Base-by-base conservation (phyloP, 2,329 filamentous ascomycete genomes). In the Penicillium hordei region DNA sequence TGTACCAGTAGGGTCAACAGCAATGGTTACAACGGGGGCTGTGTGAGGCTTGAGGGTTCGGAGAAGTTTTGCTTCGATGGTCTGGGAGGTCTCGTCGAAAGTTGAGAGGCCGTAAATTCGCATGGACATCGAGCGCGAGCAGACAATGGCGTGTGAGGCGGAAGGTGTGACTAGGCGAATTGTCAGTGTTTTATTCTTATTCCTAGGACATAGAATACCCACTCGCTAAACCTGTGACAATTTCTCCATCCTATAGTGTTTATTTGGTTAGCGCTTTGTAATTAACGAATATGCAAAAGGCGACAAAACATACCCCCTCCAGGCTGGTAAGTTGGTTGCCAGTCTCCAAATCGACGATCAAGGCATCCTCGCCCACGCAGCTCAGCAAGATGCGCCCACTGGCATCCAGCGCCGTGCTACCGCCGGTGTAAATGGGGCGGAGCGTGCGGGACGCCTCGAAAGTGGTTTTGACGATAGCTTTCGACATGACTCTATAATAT, bases 111-210 rank as follows among this genome's bases (percentile, higher is more conserved):
- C 78, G 77, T 91, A 97, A 64, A 97, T 92, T 70, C 90, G 89
- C 92, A 97, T 95, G 7, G 92, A 93, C 54, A 97, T 82, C n/a
- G 93, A 97, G 65, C 93, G 88, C 19, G 94, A 99, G 79, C 93
- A 97, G 65, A 95, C 80, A 63, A 96, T 87, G 55, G 97, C 83
- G 75, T 97, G 91, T 27, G 91, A 92, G 9, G 87, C 91, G 60
- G 90, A 91, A 0, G 93, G 92, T 0, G 93, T 95, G 65, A 99
- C 89, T 91, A 62, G 15, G 62, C 52, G 29, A 51, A 56, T 43
- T 48, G 54, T 63, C 10, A 64, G 63, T 21, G 48, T 43, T 49
- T 49, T 25, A 21, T 31, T 31, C 38, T 45, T 25, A 29, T 10
- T 17, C 36, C 21, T 4, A 31, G 49, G 38, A 50, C 21, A 46